Base-by-base conservation (phyloP, 2,329 filamentous ascomycete genomes). In the Rachicladosporium sp. region DNA sequence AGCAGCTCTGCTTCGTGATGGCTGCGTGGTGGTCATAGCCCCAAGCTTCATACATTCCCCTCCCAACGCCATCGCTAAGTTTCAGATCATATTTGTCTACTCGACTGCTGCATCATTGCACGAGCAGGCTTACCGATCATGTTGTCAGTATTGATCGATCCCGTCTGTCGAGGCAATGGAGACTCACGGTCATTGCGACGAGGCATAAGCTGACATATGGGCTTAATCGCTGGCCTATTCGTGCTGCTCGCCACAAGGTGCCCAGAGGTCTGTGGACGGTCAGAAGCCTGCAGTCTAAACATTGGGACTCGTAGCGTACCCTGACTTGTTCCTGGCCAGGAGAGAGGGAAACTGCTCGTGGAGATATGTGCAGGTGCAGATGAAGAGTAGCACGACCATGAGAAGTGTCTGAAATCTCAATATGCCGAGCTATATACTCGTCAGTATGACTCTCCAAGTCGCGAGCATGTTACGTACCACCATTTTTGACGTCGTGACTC, bases 381-480 rank as follows among this genome's bases (percentile, higher is more conserved):
- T 93, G 52, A 93, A 78, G 51, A 98, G 81, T 38, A 98, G 78
- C 55, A 98, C 78, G 51, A 95, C 89, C 54, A 96, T 77, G 53
- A 98, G 76, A 52, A 96, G 82, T 43, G 87, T 93, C 65, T 95
- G 87, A 70, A 98, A 96, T 69, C 96, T 96, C 79, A 98, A 95
- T 56, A 98, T 81, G 40, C 91, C 91, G 43, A 91, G 83, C 91
- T 95, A 19, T 19, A 19, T 19, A 19, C 15, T 19, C 15, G 15
- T 19, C 15, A 19, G 15, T 19, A 19, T 19, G 15, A 19, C 15
- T 19, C 15, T 19, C 15, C 15, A 19, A 19, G 15, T 19, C 15
- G 15, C 15, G 15, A 19, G 15, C 15, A 19, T 5, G 15, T 19
- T 19, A 19, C 15, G 5, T 19, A 19, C 15, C 15, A 19, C 15